Base-by-base conservation (phyloP, 73 alveolate species). In the Paramecium primaurelia region DNA sequence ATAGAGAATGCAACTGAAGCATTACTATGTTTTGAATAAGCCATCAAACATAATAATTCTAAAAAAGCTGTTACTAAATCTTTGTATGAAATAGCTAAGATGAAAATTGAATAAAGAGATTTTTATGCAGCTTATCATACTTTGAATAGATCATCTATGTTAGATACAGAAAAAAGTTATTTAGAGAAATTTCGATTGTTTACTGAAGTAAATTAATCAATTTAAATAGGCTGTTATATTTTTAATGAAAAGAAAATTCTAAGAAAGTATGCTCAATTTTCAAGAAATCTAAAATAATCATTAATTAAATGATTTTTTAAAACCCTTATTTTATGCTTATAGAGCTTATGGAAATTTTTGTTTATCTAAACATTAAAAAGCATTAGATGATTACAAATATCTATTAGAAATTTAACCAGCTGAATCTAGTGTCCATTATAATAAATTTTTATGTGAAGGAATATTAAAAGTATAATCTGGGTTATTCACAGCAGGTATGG, bases 341-440 rank as follows among this genome's bases (percentile, higher is more conserved):
- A 75, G 96, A 45, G 96, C 94, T 4, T 93, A 93, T 93, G 96
- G 93, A 4, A 20, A 38, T n/a, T 73, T 92, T 40, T 93, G 94
- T n/a, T 34, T 89, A 37, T 89, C 85, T n/a, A 89, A 54, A 30
- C 96, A 93, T 90, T 84, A 93, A 71, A 90, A 93, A 26, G 96
- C 96, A 37, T 34, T 93, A n/a, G 87, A 93, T 34, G 96, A 93
- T 38, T 88, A 86, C 25, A 86, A 86, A 68, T 75, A 59, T 47
- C 60, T 92, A 71, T 58, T 60, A 26, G 87, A 69, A 8, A 58
- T 36, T 25, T 47, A 45, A 30, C 64, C 64, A 9, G 88, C 83
- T 14, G 96, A 93, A 22, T 71, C 87, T 32, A 59, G 87, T 89
- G 51, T 93, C 20, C 86, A 84, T 25, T 93, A 93, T 54, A 93